phyloP scores from a whole-genome alignment of 768 basidiomycete genomes.

The Boletus reticuloceps region DNA sequence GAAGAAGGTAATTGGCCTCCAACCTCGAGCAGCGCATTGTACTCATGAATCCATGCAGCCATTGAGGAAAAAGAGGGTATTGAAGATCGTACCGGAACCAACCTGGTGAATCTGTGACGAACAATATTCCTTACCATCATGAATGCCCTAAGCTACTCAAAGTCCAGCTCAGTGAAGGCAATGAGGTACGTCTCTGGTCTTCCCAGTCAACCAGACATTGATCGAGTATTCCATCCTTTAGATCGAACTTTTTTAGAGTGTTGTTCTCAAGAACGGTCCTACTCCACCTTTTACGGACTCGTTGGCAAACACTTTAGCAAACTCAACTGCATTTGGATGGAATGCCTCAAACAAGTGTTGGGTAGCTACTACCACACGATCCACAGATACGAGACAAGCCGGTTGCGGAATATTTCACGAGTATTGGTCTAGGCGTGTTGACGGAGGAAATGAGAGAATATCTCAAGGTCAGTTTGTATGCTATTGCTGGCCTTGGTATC shows the following conservation, averaged over 20 bases:
- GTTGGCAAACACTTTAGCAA: constrained; percentile 96
- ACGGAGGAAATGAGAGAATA: constrained; percentile 98
- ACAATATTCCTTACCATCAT: constrained; percentile 97
- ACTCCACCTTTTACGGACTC: constrained; percentile 95
- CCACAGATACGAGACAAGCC: constrained; percentile 98
- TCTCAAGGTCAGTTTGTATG: constrained; percentile 64
- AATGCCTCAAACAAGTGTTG: constrained; percentile 85
- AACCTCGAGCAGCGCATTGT: constrained; percentile 24
- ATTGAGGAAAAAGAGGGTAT: constrained; percentile 85
- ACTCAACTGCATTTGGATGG: constrained; percentile 93
- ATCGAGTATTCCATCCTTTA: constrained; percentile 29
- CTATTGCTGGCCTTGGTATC: not conserved
- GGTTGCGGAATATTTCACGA: constrained; percentile 98
- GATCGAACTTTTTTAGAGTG: constrained; percentile 97
- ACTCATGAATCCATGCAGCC: constrained; percentile 37
- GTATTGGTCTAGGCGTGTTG: constrained; percentile 82
- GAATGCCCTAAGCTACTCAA: constrained; percentile 98
- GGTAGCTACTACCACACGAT: constrained; percentile 90
- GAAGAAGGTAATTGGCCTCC: constrained; percentile 37
- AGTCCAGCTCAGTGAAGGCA: too few species aligned
- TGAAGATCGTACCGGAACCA: constrained; percentile 92
- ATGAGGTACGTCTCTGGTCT: too few species aligned
- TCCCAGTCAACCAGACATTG: too few species aligned
- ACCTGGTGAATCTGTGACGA: constrained; percentile 91
- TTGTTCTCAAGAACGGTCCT: constrained; percentile 99